phyloP scores from a whole-genome alignment of 306 rosid species.

The Rubus idaeus region DNA sequence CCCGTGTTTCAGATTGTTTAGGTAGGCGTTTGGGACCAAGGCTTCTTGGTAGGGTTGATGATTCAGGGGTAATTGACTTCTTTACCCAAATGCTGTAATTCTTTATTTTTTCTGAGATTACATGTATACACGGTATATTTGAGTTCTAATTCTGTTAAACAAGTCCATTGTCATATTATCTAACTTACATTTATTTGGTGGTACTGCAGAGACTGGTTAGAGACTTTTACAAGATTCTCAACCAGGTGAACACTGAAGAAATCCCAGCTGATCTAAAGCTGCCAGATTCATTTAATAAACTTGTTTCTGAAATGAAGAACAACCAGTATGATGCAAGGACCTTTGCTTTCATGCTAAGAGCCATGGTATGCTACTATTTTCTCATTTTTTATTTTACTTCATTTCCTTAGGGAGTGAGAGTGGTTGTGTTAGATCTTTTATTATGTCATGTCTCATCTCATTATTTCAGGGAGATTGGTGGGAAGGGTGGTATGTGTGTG shows the following conservation, averaged over 20 bases:
- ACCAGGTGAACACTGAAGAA: slow-evolving; percentile 81
- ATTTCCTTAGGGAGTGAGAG: slow-evolving; percentile 1
- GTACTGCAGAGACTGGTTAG: slow-evolving; percentile 74
- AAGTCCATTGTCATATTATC: slow-evolving; percentile 17
- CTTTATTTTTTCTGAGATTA: not conserved
- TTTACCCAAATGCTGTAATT: slow-evolving; percentile 19
- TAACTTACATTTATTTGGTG: slow-evolving; percentile 33
- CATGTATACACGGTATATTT: not conserved
- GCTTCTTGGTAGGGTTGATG: slow-evolving; percentile 91
- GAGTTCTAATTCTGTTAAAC: slow-evolving; percentile 3
- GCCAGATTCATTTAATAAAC: slow-evolving; percentile 79
- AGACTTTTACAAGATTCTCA: slow-evolving; percentile 82
- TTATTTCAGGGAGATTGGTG: not conserved
- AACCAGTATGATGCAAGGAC: slow-evolving; percentile 81
- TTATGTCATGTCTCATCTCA: not conserved
- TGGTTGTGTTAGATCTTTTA: slow-evolving; percentile 7
- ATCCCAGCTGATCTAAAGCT: slow-evolving; percentile 72
- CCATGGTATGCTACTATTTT: slow-evolving; percentile 61
- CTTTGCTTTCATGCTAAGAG: slow-evolving; percentile 78
- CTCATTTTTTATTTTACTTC: slow-evolving; percentile 19
- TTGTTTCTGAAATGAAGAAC: slow-evolving; percentile 85
- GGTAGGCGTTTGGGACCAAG: slow-evolving; percentile 99
- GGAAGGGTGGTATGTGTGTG: not conserved
- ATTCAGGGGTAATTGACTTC: slow-evolving; percentile 77
- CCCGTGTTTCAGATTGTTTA: slow-evolving; percentile 76